Percentiles rank a stretch among this genome's conserved stretches.
Conservation (phyloP, 2,329 filamentous ascomycete genomes). For the Monosporascus sp. region DNA sequence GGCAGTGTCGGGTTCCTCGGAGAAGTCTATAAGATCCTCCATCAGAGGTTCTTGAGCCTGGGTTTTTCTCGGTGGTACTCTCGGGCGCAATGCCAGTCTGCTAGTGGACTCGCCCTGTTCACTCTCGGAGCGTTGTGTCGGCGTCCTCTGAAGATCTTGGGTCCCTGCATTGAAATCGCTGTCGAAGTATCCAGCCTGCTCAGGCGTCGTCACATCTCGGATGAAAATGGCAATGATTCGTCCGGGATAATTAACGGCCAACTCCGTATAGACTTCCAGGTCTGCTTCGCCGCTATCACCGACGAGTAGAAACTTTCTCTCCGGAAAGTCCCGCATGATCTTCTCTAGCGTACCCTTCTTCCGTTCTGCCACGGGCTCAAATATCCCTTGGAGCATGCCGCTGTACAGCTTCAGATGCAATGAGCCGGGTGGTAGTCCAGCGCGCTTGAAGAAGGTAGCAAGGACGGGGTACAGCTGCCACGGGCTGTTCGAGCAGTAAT, state of each 20-base stretch:
- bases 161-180: slow-evolving; percentile 35
- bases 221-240: slow-evolving; percentile 87
- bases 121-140: slow-evolving; percentile 6
- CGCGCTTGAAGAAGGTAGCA: slow-evolving; percentile 75
- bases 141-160: slow-evolving; percentile 19
- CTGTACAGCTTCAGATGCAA: slow-evolving; percentile 95
- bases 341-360: slow-evolving; percentile 86
- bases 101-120: slow-evolving; percentile 13
- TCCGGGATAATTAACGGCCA: slow-evolving; percentile 79
- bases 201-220: slow-evolving; percentile 83
- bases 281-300: slow-evolving; percentile 97
- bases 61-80: slow-evolving; percentile 16
- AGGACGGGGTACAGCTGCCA: slow-evolving; percentile 96
- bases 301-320: slow-evolving; percentile 83
- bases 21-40: slow-evolving; percentile 58
- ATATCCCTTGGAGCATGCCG: slow-evolving; percentile 96
- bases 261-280: slow-evolving; percentile 92
- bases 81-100: slow-evolving; percentile 31
- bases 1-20: slow-evolving; percentile 43
- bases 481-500: slow-evolving; percentile 98
- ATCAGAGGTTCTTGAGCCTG: slow-evolving; percentile 37
- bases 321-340: slow-evolving; percentile 83
- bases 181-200: slow-evolving; percentile 74
- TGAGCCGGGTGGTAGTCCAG: slow-evolving; percentile 78
- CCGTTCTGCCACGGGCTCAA: slow-evolving; percentile 91